Base-by-base conservation (phyloP, 192 early-diverging fungal genomes). In the Gonapodya sp. region DNA sequence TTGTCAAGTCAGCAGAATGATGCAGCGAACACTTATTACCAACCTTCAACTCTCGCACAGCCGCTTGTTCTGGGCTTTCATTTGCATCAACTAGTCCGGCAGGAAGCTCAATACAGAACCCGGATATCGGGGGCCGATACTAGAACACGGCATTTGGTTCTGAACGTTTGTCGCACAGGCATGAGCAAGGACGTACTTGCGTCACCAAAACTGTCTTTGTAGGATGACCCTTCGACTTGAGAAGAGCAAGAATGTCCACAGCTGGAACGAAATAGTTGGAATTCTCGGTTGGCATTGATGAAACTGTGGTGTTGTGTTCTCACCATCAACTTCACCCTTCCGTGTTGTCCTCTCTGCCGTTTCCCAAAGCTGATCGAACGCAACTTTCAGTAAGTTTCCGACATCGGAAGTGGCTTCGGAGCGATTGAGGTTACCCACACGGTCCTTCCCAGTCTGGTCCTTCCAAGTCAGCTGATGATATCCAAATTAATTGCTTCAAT, bases 301-400 rank as follows among this genome's bases (percentile, higher is more conserved):
- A 14, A 34, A 33, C 34, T 18, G 8, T 33, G 30, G 75, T 31
- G 31, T 8, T 34, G 75, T 16, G 31, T 16, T 31, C 75, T 34
- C 75, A 77, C 75, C 18, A 33, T 77, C 75, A 33, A 18, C 18
- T 14, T 77, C 75, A 14, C 75, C 75, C 8, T 34, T 18, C 8
- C 75, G 75, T 34, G 75, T 77, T 34, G 75, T 77, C 75, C 75
- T 16, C 75, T 77, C 75, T 34, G 75, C 75, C 2, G 75, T 34
- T 34, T 77, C 75, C 75, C 75, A 77, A 16, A 77, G 24, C 46
- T 64, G 46, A 16, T 16, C 46, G n/a, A n/a, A n/a, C n/a, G n/a
- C n/a, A n/a, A n/a, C n/a, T n/a, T n/a, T n/a, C n/a, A n/a, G n/a
- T n/a, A n/a, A n/a, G n/a, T n/a, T n/a, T n/a, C n/a, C n/a, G n/a